Conservation (phyloP, 2,329 filamentous ascomycete species). For the Claviceps capensis region DNA sequence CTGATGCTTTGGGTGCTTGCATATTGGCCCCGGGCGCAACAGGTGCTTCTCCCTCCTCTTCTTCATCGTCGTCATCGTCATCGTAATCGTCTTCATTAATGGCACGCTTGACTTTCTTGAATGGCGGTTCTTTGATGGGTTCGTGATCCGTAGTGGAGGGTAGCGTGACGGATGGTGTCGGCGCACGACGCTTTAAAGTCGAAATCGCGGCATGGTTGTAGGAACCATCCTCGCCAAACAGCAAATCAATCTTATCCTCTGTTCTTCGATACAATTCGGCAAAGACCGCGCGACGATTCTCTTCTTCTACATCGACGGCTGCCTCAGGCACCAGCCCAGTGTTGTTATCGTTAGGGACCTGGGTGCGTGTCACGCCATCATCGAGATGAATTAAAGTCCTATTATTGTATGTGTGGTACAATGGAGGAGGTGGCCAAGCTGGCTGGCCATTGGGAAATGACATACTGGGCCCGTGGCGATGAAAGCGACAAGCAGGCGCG, state of each 20-base stretch:
- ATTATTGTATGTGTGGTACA: constrained; percentile 32
- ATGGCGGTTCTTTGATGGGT: constrained; percentile 44
- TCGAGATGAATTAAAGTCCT: constrained; percentile 44
- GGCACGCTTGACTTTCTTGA: constrained; percentile 62
- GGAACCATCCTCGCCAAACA: constrained; percentile 52
- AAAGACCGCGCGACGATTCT: constrained; percentile 61
- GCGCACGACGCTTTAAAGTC: constrained; percentile 32
- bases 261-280: constrained; percentile 62
- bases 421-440: constrained; percentile 47
- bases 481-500: constrained; percentile 31
- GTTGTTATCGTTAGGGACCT: constrained; percentile 36
- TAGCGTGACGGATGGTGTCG: constrained; percentile 26
- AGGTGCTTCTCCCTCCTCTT: constrained; percentile 51
- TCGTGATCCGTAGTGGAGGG: constrained; percentile 46
- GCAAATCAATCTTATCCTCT: constrained; percentile 60
- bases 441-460: constrained; percentile 53
- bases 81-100: constrained; percentile 81
- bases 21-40: constrained; percentile 28
- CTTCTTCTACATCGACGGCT: constrained; percentile 48
- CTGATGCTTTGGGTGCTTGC: constrained; percentile 35
- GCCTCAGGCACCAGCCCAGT: constrained; percentile 45
- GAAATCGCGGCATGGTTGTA: constrained; percentile 40
- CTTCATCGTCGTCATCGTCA: constrained; percentile 77
- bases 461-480: constrained; percentile 43
- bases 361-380: constrained; percentile 40